These are phyloP conservation scores for Geotrichum restrictum DNA, from an alignment of 1,139 yeast species.

Conservation along the genomic window DNA sequence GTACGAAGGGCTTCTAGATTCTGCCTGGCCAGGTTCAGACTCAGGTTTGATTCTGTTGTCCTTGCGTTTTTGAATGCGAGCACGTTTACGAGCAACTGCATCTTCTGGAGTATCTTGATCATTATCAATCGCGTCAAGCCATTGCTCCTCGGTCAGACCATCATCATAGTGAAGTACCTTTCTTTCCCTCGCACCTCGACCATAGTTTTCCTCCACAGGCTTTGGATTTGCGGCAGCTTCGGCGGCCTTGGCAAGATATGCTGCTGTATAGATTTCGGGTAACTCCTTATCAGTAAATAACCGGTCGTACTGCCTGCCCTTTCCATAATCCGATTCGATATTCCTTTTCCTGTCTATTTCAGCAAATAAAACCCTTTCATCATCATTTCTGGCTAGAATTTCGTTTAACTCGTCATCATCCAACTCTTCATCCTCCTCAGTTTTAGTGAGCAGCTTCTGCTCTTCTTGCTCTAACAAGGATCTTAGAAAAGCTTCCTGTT, in stretches of 20 bases:
- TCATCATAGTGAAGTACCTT: constrained; percentile 82
- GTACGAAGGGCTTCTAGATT: constrained; percentile 7
- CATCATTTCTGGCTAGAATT: constrained; percentile 76
- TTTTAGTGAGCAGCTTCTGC: constrained; percentile 44
- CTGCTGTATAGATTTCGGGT: constrained; percentile 77
- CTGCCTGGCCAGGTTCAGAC: constrained; percentile 9
- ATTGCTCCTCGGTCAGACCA: constrained; percentile 91
- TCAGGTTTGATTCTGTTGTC: background rate
- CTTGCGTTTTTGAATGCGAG: constrained; percentile 37
- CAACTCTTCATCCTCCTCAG: constrained; percentile 56
- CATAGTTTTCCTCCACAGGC: constrained; percentile 45
- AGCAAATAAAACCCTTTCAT: constrained; percentile 60
- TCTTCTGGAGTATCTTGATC: constrained; percentile 69
- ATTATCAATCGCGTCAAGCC: constrained; percentile 68
- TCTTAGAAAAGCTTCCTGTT: constrained; percentile 90
- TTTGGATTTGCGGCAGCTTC: constrained; percentile 26
- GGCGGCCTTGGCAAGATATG: constrained; percentile 43
- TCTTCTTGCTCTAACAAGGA: constrained; percentile 80
- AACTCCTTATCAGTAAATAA: constrained; percentile 66
- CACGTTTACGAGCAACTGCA: constrained; percentile 62
- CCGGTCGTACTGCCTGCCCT: constrained; percentile 45
- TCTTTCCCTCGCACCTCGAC: constrained; percentile 76
- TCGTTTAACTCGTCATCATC: constrained; percentile 76
- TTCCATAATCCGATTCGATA: constrained; percentile 42
- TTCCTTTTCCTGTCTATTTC: constrained; percentile 69